These are phyloP conservation scores for Stachybotrys chlorohalonatus DNA, from an alignment of 2,329 filamentous ascomycete species.

Conservation along the genomic window DNA sequence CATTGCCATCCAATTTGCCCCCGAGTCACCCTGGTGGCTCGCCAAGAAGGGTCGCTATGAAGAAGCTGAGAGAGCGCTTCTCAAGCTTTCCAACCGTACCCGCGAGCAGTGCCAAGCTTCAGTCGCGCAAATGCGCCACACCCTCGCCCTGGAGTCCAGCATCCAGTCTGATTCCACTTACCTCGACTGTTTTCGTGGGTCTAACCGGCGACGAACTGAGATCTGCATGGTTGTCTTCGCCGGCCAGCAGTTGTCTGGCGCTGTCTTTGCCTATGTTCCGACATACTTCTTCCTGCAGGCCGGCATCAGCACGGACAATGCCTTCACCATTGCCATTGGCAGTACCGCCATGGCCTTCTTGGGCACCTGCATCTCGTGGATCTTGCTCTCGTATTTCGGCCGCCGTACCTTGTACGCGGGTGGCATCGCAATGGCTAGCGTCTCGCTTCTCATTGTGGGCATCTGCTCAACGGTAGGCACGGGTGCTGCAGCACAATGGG, in stretches of 20 bases:
- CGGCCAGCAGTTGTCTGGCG: slow-evolving; percentile 28
- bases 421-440: slow-evolving; percentile 29
- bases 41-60: slow-evolving; percentile 15
- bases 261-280: slow-evolving; percentile 27
- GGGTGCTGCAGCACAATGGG: slow-evolving; percentile 15
- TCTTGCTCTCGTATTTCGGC: slow-evolving; percentile 29
- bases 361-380: slow-evolving; percentile 32
- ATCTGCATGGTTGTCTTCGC: slow-evolving; percentile 33
- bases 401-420: slow-evolving; percentile 30
- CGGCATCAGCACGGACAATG: slow-evolving; percentile 26
- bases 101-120: slow-evolving; percentile 31
- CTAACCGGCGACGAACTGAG: slow-evolving; percentile 34
- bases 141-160: slow-evolving; percentile 32
- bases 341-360: slow-evolving; percentile 31
- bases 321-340: slow-evolving; percentile 31
- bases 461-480: slow-evolving; percentile 19
- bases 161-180: slow-evolving; percentile 28
- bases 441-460: slow-evolving; percentile 31
- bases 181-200: slow-evolving; percentile 37
- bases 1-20: slow-evolving; percentile 16
- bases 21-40: slow-evolving; percentile 25
- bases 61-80: slow-evolving; percentile 15
- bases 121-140: slow-evolving; percentile 60
- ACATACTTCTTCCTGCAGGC: slow-evolving; percentile 41
- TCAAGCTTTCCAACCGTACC: slow-evolving; percentile 25